A percentile compares a stretch with the other conserved stretches of the same genome.
These are phyloP conservation scores for Aureobasidium sp. DNA, from an alignment of 2,329 filamentous ascomycete species.

Conservation along the genomic window DNA sequence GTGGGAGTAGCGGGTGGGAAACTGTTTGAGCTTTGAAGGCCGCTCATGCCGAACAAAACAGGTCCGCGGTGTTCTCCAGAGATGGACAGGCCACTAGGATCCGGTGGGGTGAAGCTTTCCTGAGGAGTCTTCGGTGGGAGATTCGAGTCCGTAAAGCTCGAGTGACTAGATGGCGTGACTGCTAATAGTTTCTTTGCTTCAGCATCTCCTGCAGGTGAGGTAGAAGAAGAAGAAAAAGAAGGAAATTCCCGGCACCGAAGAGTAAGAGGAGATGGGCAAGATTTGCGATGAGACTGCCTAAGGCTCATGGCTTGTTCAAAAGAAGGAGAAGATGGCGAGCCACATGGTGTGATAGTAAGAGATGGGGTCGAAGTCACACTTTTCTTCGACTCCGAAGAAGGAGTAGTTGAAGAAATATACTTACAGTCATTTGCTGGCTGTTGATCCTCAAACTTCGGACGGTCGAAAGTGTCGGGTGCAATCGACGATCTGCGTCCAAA, in stretches of 20 bases:
- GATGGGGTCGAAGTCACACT: conserved; percentile 25
- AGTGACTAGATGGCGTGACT: conserved; percentile 41
- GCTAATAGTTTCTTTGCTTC: conserved; percentile 19
- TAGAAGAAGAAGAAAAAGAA: conserved; percentile 13
- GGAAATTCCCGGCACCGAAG: conserved; percentile 27
- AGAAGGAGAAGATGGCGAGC: conserved; percentile 30
- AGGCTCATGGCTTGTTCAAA: conserved; percentile 34
- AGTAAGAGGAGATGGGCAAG: conserved; percentile 35
- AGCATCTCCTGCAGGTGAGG: conserved; percentile 21
- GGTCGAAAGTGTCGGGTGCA: conserved; percentile 41
- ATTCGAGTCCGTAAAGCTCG: conserved; percentile 51
- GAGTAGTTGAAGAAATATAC: conserved; percentile 23
- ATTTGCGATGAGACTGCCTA: conserved; percentile 30
- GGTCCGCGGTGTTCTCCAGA: conserved; percentile 50
- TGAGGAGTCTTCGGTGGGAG: conserved; percentile 59
- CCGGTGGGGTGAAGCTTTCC: conserved; percentile 65
- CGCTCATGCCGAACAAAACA: conserved; percentile 29
- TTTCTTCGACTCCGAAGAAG: conserved; percentile 23
- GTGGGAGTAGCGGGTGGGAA: conserved; percentile 80
- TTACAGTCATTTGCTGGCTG: conserved; percentile 30
- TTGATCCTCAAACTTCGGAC: conserved; percentile 26
- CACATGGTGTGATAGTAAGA: conserved; percentile 29
- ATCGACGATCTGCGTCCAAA: conserved; percentile 43
- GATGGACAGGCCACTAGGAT: conserved; percentile 77
- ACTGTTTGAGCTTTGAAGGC: conserved; percentile 35